Base-by-base conservation (phyloP, 495 filamentous ascomycete genomes). In the Annulohypoxylon moriforme region DNA sequence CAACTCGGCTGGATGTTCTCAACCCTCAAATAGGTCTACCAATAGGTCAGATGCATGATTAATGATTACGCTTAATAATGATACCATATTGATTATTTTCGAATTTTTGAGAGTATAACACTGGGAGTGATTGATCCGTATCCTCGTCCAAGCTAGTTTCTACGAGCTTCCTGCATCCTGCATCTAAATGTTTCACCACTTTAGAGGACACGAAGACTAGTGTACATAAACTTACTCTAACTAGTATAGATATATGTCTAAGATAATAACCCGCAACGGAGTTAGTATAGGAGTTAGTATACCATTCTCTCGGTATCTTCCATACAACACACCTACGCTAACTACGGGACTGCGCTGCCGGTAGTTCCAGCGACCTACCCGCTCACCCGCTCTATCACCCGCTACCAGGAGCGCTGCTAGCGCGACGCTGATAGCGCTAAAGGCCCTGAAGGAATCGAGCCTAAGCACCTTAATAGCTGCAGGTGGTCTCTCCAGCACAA, bases 1-100 rank as follows among this genome's bases (percentile, higher is more conserved):
- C 27, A 55, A 55, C 20, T 55, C 50, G 20, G 50, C 50, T 22
- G 50, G n/a, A 6, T 34, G 50, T 20, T 55, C 50, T 33, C 50
- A 11, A n/a, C 50, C 50, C 9, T 55, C 50, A 4, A 55, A 55
- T 29, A 29, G 27, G 27, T 29, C 27, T 29, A 29, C 27, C 27
- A 9, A 29, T 29, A 52, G 47, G 47, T 52, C 47, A 24, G n/a
- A 29, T 0, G 4, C 36, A n/a, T 40, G 5, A 27, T 29, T 29
- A 29, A 55, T 18, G n/a, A 55, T 33, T 55, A 55, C 6, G 9
- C 3, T 1, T 55, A 13, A 34, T 34, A 55, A 18, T 11, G 31
- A n/a, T n/a, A 4, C 18, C 11, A 1, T 34, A 20, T 31, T 29
- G 27, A 14, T 14, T n/a, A 14, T n/a, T 13, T 40, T 13, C 14